Percentiles rank a stretch among this genome's conserved stretches.
phyloP scores from a whole-genome alignment of 495 filamentous ascomycete genomes.

The Penicillium cataractarum region DNA sequence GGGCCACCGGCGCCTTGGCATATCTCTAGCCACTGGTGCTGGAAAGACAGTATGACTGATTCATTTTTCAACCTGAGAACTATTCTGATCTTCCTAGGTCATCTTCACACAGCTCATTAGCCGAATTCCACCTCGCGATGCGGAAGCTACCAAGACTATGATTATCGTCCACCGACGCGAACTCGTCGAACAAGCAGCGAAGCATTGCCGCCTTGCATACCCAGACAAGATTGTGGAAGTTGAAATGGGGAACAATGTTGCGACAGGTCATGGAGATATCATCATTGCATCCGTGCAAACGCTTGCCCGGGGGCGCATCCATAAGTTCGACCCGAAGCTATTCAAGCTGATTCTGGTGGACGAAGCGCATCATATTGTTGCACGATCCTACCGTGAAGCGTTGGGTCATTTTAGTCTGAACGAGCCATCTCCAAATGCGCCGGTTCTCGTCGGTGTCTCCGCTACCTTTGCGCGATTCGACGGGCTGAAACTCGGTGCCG shows the following conservation, averaged over 20 bases:
- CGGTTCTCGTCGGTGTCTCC: constrained; percentile 85
- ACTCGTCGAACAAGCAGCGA: constrained; percentile 92
- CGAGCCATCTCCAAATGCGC: constrained; percentile 53
- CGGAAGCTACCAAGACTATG: constrained; percentile 72
- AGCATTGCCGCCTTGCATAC: constrained; percentile 79
- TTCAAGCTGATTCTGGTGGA: constrained; percentile 96
- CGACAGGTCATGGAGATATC: constrained; percentile 82
- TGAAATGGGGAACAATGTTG: constrained; percentile 80
- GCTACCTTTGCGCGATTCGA: constrained; percentile 91
- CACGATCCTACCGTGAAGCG: constrained; percentile 70
- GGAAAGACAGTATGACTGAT: constrained; percentile 77
- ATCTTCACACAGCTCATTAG: constrained; percentile 96
- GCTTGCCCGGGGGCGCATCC: constrained; percentile 70
- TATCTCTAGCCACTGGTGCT: constrained; percentile 89
- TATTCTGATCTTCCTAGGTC: constrained; percentile 53
- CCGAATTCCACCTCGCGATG: constrained; percentile 62
- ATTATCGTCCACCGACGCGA: constrained; percentile 92
- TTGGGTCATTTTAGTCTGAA: constrained; percentile 76
- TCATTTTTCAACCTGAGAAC: neutral
- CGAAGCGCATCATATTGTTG: constrained; percentile 97
- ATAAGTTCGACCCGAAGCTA: constrained; percentile 74
- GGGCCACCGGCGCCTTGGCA: constrained; percentile 80
- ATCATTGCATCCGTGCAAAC: constrained; percentile 90
- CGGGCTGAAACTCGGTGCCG: constrained; percentile 82
- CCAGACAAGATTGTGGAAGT: constrained; percentile 80